Evolutionary conservation across 148 eudicot genomes (phyloP).

Genomic region (Vaccinium darrowii): DNA sequence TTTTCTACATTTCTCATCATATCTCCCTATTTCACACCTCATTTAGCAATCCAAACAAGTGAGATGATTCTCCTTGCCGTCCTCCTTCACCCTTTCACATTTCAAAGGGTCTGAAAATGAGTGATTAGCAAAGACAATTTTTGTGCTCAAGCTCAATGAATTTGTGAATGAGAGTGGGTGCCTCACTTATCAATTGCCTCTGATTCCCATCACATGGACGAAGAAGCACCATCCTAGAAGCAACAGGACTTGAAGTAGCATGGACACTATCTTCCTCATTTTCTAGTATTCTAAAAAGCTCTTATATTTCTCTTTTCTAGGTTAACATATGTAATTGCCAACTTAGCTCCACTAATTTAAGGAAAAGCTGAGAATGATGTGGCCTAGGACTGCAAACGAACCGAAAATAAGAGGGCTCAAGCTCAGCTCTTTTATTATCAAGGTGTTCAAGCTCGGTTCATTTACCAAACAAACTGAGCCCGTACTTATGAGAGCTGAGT

Average conservation of each 20-base stretch:
- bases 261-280: background rate
- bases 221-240: background rate
- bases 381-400: too few relatives aligned
- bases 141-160: background rate
- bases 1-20: background rate
- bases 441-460: too few relatives aligned
- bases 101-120: background rate
- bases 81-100: background rate
- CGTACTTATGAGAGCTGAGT: too few relatives aligned
- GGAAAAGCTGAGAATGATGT: background rate
- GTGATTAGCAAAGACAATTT: background rate
- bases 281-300: background rate
- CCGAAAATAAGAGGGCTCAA: too few relatives aligned
- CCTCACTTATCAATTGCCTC: background rate
- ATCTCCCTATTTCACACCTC: background rate
- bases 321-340: background rate
- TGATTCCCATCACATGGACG: background rate
- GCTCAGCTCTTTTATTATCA: too few relatives aligned
- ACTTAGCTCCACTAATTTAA: background rate
- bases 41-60: background rate
- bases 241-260: background rate
- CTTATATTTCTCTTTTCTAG: background rate
- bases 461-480: too few relatives aligned
- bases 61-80: background rate
- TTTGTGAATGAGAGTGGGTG: background rate